These are phyloP conservation scores for Rhizoclosmatium sp. DNA, from an alignment of 192 early-diverging fungal genomes.

Conservation along the genomic window DNA sequence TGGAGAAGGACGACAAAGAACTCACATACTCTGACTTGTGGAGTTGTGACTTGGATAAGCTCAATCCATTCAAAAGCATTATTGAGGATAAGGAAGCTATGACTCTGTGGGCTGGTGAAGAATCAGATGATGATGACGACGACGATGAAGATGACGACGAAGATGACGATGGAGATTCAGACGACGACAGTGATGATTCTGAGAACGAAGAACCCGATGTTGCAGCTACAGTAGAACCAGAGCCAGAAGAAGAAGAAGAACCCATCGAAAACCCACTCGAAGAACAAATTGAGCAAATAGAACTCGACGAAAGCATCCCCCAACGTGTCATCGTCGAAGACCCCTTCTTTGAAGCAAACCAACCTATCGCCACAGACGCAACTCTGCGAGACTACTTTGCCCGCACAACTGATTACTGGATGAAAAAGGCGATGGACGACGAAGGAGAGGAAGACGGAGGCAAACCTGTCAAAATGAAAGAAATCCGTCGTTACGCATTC, in stretches of 20 bases:
- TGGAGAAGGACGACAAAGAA: conserved; percentile 69
- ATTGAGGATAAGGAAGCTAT: conserved; percentile 53
- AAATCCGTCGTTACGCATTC: conserved; percentile 30
- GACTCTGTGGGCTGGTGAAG: conserved; percentile 59
- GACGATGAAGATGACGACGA: conserved; percentile 44
- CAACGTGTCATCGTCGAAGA: conserved; percentile 48
- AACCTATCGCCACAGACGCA: conserved; percentile 28
- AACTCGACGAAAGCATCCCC: conserved; percentile 34
- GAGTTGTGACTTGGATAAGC: conserved; percentile 72
- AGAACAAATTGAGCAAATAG: conserved; percentile 60
- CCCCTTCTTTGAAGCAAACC: conserved; percentile 24
- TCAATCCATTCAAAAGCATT: conserved; percentile 61
- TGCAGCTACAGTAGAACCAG: background rate
- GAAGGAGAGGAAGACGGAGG: conserved; percentile 8
- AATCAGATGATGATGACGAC: conserved; percentile 28
- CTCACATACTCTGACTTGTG: conserved; percentile 69
- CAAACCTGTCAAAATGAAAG: conserved; percentile 23
- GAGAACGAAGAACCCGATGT: background rate
- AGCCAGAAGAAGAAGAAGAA: conserved; percentile 34
- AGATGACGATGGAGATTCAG: conserved; percentile 43
- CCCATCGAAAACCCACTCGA: conserved; percentile 33
- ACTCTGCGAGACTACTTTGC: conserved; percentile 39
- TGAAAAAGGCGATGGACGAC: conserved; percentile 20
- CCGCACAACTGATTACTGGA: conserved; percentile 33
- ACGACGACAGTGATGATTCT: conserved; percentile 26